These are phyloP conservation scores for Pseudogymnoascus sp. DNA, from an alignment of 2,329 filamentous ascomycete species.

Conservation along the genomic window DNA sequence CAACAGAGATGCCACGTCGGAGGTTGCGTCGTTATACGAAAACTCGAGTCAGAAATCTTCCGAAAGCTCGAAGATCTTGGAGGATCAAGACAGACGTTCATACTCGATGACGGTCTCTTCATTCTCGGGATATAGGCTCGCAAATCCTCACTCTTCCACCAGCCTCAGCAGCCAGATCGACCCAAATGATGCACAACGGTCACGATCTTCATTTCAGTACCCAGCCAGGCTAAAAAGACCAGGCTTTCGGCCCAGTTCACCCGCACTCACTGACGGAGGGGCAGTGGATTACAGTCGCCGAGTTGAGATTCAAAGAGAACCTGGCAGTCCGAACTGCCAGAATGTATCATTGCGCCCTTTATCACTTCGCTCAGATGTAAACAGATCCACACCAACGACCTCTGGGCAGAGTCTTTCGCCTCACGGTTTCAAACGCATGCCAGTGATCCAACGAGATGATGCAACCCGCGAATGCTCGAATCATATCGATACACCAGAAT, in stretches of 20 bases:
- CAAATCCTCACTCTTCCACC: constrained; percentile 39
- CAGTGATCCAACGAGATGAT: background rate
- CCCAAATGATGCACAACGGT: constrained; percentile 37
- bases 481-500: background rate
- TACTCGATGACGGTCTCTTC: constrained; percentile 46
- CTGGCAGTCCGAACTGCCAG: background rate
- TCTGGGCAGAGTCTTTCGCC: background rate
- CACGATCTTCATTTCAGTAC: constrained; percentile 50
- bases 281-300: constrained; percentile 25
- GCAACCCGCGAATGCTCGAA: background rate
- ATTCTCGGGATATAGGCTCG: constrained; percentile 35
- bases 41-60: constrained; percentile 40
- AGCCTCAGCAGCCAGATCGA: constrained; percentile 41
- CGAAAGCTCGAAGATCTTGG: constrained; percentile 34
- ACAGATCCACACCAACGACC: constrained; percentile 22
- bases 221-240: constrained; percentile 48
- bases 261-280: constrained; percentile 27
- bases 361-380: constrained; percentile 21
- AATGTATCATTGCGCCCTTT: constrained; percentile 12
- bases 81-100: constrained; percentile 39
- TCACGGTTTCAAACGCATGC: background rate
- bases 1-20: constrained; percentile 39
- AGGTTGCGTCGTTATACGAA: constrained; percentile 47
- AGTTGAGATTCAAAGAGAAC: constrained; percentile 24
- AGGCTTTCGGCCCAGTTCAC: constrained; percentile 31